A percentile compares a stretch with the other conserved stretches of the same genome.
phyloP scores from a whole-genome alignment of 768 basidiomycete genomes.

The Wakefieldia striispora region DNA sequence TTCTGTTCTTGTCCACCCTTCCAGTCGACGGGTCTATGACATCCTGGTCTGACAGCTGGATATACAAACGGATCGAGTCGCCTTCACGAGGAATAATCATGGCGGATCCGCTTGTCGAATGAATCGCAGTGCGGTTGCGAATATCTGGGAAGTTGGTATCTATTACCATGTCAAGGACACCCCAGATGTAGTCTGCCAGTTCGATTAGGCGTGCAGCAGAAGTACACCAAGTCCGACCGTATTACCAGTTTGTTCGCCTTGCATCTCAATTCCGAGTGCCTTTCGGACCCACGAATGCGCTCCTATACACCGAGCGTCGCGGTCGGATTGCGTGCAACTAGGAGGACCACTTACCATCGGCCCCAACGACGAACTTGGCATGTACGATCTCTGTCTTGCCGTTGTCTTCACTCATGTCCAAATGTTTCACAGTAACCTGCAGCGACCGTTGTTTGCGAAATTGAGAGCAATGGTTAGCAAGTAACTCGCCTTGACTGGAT shows the following conservation, averaged over 20 bases:
- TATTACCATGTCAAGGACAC: constrained; percentile 69
- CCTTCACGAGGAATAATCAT: constrained; percentile 75
- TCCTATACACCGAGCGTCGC: constrained; percentile 19
- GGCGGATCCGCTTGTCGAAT: constrained; percentile 64
- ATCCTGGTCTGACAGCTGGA: constrained; percentile 57
- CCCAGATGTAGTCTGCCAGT: constrained; percentile 73
- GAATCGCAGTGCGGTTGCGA: constrained; percentile 61
- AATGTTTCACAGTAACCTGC: constrained; percentile 25
- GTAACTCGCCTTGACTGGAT: constrained; percentile 30
- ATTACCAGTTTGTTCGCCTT: constrained; percentile 48
- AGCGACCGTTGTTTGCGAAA: background rate
- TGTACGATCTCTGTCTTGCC: constrained; percentile 31
- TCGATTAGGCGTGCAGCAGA: background rate
- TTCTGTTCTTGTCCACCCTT: constrained; percentile 51
- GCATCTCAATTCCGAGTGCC: constrained; percentile 41
- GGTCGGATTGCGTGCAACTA: background rate
- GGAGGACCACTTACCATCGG: constrained; percentile 29
- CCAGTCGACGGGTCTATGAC: constrained; percentile 44
- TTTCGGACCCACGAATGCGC: constrained; percentile 50
- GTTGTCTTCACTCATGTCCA: constrained; percentile 28
- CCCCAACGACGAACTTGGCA: constrained; percentile 36
- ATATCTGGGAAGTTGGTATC: constrained; percentile 81
- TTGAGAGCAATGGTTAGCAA: background rate
- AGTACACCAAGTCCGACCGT: background rate
- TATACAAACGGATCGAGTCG: constrained; percentile 67